A percentile compares a stretch with the other conserved stretches of the same genome.
phyloP scores from a whole-genome alignment of 2,329 filamentous ascomycete species.

The Fusarium sacchari region DNA sequence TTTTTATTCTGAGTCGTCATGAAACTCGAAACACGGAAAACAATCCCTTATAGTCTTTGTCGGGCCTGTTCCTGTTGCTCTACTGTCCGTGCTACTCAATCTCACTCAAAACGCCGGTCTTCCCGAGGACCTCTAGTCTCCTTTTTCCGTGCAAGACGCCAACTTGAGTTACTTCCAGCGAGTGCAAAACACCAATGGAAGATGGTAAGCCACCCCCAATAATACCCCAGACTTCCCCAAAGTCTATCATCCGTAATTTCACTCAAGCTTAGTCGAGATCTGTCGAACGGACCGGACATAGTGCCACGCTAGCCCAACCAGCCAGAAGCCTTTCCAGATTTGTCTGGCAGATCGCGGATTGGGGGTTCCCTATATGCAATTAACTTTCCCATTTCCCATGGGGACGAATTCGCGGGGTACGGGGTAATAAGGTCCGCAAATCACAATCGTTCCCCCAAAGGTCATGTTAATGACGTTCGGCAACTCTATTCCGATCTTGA shows the following conservation, averaged over 20 bases:
- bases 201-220: background rate
- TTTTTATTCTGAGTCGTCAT: background rate
- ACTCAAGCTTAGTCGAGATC: background rate
- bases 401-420: background rate
- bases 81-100: no score
- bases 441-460: background rate
- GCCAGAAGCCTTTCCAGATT: background rate
- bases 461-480: background rate
- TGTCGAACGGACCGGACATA: background rate
- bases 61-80: rapidly evolving
- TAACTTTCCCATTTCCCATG: background rate
- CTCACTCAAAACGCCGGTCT: background rate
- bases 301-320: background rate
- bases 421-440: background rate
- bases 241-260: background rate
- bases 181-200: background rate
- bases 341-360: background rate
- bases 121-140: rapidly evolving
- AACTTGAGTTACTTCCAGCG: no score
- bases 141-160: rapidly evolving
- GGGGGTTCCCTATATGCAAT: background rate
- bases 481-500: background rate
- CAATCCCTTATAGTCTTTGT: background rate
- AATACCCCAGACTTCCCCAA: background rate
- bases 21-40: background rate